Base-by-base conservation (phyloP, 2,329 filamentous ascomycete genomes). In the Pyrenochaeta sp. region DNA sequence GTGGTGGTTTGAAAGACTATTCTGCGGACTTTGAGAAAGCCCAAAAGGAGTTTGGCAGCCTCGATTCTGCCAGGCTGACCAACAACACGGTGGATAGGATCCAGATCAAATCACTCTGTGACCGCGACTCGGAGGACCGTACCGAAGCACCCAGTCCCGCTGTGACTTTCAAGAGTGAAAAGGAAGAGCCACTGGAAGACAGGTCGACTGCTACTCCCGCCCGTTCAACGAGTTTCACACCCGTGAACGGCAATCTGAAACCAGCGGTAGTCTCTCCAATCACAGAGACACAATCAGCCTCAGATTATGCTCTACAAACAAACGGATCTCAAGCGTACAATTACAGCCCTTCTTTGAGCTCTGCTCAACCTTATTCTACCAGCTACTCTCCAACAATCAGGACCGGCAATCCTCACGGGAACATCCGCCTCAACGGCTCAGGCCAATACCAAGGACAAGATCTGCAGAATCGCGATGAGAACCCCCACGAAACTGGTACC, bases 31-130 rank as follows among this genome's bases (percentile, higher is more conserved):
- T 62, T 14, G 56, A 63, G 31, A 49, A 30, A 19, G 28, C 34
- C 7, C 60, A 61, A 32, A 61, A 61, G 31, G 38, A 58, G 9
- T 55, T 60, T 27, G 60, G 60, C 11, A 49, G 41, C n/a, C 15
- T 35, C 0, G 26, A 38, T 20, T 44, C 50, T 13, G 34, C 44
- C 18, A 18, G 44, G 26, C 36, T 37, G 13, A 36, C 41, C 4
- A 34, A 31, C n/a, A 52, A 41, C 30, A 38, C 52, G 1, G 29
- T 44, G 2, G 49, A 58, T 22, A 42, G 42, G 32, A 45, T 45
- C 1, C 52, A 58, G 11, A 45, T 45, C 17, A 55, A 44, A 30
- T 19, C 59, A 2, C 30, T 45, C 6, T 45, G 59, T 11, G 53
- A 59, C 14, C 46, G 55, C 7, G 56, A 55, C 23, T 22, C 36